Base-by-base conservation (phyloP, 306 rosid species). In the Trifolium subterraneum region DNA sequence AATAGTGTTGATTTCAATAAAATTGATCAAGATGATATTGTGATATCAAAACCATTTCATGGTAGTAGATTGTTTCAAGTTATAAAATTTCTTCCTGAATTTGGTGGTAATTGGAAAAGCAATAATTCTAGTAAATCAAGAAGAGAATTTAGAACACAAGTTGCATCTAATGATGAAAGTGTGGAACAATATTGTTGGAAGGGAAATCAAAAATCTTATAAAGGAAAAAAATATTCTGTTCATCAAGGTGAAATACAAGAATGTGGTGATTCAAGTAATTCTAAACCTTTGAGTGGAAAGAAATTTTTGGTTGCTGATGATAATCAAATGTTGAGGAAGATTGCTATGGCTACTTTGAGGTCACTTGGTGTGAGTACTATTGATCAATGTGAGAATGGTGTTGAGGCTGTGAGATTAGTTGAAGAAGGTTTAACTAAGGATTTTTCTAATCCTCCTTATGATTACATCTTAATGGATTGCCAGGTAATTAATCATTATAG, bases 391-490 rank as follows among this genome's bases (percentile, higher is more conserved):
- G 54, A 58, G 75, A 88, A 94, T 81, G 95, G 98, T 10, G 77
- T 74, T 71, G 68, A 88, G 68, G 95, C 89, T 36, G 72, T 86
- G 51, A 54, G 71, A 39, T 71, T 70, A 19, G 88, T 88, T 78
- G 59, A 42, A 47, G 76, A 78, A 12, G 90, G 70, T 71, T 78
- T 88, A 31, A 8, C 12, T 1, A 82, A 71, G 19, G 52, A 63
- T 42, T 64, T 20, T 42, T 47, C 76, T 23, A 23, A 36, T 61
- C 81, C 74, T 72, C 92, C 97, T 51, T 91, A 81, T 20, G 90
- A 91, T 72, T 91, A 83, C 77, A 85, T 91, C 68, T 66, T 94
- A 39, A 91, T 94, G 97, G 98, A 90, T 35, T 88, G 93, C 45
- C 86, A 87, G 95, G 96, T 90, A 77, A 79, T 25, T 15, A 54